A percentile compares a stretch with the other conserved stretches of the same genome.
Conservation (phyloP, 495 filamentous ascomycete genomes). For the Entonaema liquescens region DNA sequence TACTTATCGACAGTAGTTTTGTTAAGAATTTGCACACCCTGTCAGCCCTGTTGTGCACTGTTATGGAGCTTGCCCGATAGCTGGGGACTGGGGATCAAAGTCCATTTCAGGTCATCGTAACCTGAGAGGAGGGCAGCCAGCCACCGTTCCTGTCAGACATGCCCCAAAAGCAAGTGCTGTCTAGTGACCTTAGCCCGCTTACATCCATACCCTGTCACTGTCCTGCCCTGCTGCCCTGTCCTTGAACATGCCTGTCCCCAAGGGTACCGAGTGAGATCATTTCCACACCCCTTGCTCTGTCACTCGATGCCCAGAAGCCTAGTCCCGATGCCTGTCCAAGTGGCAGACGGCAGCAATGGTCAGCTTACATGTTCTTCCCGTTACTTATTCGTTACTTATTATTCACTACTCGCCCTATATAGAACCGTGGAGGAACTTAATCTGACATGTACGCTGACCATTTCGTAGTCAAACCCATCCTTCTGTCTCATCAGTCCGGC, state of each 20-base stretch:
- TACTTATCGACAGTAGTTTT: slow-evolving; percentile 16
- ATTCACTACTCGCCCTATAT: slow-evolving; percentile 21
- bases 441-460: slow-evolving; percentile 45
- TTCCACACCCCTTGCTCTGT: slow-evolving; percentile 10
- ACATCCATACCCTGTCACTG: slow-evolving; percentile 7
- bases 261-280: slow-evolving; percentile 26
- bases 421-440: slow-evolving; percentile 22
- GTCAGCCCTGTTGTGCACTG: slow-evolving; percentile 41
- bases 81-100: slow-evolving; percentile 4
- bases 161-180: slow-evolving; percentile 35
- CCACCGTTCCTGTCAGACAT: slow-evolving; percentile 40
- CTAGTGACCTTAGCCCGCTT: slow-evolving; percentile 31
- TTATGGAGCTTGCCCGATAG: slow-evolving; percentile 29
- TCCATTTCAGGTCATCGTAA: slow-evolving; percentile 24
- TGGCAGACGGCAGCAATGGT: slow-evolving; percentile 15
- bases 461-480: slow-evolving; percentile 67
- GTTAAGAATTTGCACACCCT: slow-evolving; percentile 22
- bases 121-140: slow-evolving; percentile 32
- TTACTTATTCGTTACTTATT: slow-evolving; percentile 24
- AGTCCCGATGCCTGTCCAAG: slow-evolving; percentile 23
- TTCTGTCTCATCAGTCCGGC: slow-evolving; percentile 74
- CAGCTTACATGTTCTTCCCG: slow-evolving; percentile 18
- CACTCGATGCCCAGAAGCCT: slow-evolving; percentile 19
- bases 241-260: background rate
- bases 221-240: background rate